Conservation (phyloP, 768 basidiomycete species). For the Sporobolomyces pararoseus region DNA sequence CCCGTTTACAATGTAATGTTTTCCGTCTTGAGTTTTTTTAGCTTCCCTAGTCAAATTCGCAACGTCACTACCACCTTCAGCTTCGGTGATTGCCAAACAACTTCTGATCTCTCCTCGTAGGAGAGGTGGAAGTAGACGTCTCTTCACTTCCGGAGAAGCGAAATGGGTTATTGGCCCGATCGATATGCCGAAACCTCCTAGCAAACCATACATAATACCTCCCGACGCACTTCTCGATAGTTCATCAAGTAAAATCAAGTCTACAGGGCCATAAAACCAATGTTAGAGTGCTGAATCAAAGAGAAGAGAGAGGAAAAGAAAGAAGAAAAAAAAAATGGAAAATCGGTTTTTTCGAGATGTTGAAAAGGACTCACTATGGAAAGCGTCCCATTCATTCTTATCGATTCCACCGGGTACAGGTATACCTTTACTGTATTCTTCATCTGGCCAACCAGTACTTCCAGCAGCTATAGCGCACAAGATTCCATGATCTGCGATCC, state of each 20-base stretch:
- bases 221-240: not conserved
- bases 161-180: constrained; percentile 29
- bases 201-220: not conserved
- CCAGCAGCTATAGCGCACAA: constrained; percentile 35
- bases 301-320: not conserved
- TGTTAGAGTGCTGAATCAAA: not conserved
- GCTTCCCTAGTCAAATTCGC: constrained; percentile 40
- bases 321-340: not conserved
- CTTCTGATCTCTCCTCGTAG: constrained; percentile 36
- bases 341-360: too few species aligned
- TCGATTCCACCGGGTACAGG: constrained; percentile 33
- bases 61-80: constrained; percentile 35
- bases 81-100: constrained; percentile 42
- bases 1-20: constrained; percentile 42
- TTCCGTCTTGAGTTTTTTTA: constrained; percentile 23
- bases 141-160: constrained; percentile 26
- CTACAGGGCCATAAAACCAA: not conserved
- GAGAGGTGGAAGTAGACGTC: constrained; percentile 20
- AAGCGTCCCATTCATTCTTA: constrained; percentile 30
- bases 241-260: not conserved
- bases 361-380: constrained; percentile 23
- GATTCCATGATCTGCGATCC: constrained; percentile 33
- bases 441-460: constrained; percentile 11
- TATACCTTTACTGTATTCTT: constrained; percentile 20
- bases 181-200: constrained; percentile 39